Percentiles rank a stretch among this genome's conserved stretches.
Evolutionary conservation across 2,329 filamentous ascomycete genomes (phyloP).

Genomic region (Colletotrichum magnum): DNA sequence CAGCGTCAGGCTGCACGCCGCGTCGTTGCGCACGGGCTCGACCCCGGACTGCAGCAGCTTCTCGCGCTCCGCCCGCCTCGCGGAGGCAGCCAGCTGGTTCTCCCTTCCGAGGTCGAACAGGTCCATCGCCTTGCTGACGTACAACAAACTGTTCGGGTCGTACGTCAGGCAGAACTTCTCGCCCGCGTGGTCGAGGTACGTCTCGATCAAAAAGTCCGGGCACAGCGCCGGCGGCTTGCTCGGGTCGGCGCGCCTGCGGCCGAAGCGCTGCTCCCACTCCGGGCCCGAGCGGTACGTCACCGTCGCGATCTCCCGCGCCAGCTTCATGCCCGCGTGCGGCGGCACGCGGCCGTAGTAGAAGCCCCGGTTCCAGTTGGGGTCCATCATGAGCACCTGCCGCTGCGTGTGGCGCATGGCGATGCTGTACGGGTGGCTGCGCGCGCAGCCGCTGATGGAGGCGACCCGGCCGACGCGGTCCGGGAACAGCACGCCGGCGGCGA

Average conservation of each 20-base stretch:
- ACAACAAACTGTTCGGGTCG: constrained; percentile 94
- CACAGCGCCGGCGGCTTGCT: constrained; percentile 92
- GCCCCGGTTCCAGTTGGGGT: constrained; percentile 95
- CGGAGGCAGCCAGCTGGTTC: constrained; percentile 74
- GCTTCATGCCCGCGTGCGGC: constrained; percentile 97
- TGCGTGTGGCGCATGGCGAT: constrained; percentile 99
- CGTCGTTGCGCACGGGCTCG: constrained; percentile 52
- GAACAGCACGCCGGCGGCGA: constrained; percentile 88
- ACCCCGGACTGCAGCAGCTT: constrained; percentile 67
- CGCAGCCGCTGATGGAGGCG: constrained; percentile 93
- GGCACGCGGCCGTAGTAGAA: constrained; percentile 93
- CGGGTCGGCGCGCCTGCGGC: constrained; percentile 86
- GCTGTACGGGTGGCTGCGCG: constrained; percentile 94
- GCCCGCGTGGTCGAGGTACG: constrained; percentile 96
- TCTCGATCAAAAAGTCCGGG: constrained; percentile 97
- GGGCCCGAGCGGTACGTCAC: constrained; percentile 97
- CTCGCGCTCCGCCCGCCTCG: constrained; percentile 73
- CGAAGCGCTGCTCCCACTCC: constrained; percentile 97
- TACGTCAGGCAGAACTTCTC: constrained; percentile 99
- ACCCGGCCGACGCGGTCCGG: constrained; percentile 85
- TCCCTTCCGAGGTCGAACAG: constrained; percentile 89
- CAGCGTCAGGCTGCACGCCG: constrained; percentile 83
- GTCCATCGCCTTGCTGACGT: constrained; percentile 99
- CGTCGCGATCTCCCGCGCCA: constrained; percentile 96
- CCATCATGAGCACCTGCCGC: constrained; percentile 98